Conservation (phyloP, 805 yeast genomes). For the Ogataea trehalophila region DNA sequence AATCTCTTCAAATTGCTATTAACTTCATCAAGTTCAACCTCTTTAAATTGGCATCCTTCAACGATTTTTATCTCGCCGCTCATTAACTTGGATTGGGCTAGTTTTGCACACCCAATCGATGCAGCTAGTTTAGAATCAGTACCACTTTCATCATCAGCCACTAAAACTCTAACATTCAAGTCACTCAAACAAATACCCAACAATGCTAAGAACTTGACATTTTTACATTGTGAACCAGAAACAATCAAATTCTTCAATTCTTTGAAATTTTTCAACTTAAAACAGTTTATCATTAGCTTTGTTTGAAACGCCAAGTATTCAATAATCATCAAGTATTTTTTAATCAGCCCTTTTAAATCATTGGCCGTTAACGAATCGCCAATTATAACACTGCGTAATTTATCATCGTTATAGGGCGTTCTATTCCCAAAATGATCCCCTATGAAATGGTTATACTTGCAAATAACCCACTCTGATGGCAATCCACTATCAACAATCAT, state of each 20-base stretch:
- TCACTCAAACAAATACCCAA: conserved; percentile 23
- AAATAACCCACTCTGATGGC: conserved; percentile 10
- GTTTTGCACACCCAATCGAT: conserved; percentile 12
- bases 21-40: not conserved
- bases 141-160: conserved; percentile 3
- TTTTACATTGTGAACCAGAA: conserved; percentile 52
- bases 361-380: conserved; percentile 41
- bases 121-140: conserved; percentile 12
- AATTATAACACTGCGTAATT: conserved; percentile 43
- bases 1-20: conserved; percentile 3
- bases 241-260: conserved; percentile 33
- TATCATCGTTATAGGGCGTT: conserved; percentile 48
- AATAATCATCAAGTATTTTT: conserved; percentile 40
- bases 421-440: conserved; percentile 59
- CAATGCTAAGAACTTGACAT: conserved; percentile 35
- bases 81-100: conserved; percentile 2
- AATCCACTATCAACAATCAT: conserved; percentile 14
- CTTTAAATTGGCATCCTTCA: not conserved
- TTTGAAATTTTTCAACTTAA: conserved; percentile 18
- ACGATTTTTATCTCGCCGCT: too few relatives aligned
- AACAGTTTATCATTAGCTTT: conserved; percentile 33
- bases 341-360: conserved; percentile 26
- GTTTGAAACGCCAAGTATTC: conserved; percentile 53
- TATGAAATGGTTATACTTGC: conserved; percentile 36
- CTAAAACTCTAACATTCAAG: conserved; percentile 1